Conservation (phyloP, 2,329 filamentous ascomycete species). For the Paraconiothyrium brasiliense region DNA sequence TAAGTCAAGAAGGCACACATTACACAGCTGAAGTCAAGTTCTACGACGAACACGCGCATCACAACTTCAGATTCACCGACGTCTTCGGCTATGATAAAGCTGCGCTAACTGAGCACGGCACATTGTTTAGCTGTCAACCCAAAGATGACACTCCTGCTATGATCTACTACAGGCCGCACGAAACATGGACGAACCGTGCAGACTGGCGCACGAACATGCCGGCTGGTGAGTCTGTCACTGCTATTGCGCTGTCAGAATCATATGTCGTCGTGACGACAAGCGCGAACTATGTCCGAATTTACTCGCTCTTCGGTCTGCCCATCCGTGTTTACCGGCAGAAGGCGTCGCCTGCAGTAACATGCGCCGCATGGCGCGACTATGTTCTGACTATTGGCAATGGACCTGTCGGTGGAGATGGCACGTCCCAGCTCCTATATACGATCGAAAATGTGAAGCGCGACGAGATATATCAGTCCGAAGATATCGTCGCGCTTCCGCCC, state of each 20-base stretch:
- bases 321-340: constrained; percentile 92
- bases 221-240: constrained; percentile 82
- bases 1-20: constrained; percentile 88
- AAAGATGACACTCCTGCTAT: constrained; percentile 70
- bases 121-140: constrained; percentile 84
- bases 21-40: constrained; percentile 97
- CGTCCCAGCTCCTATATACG: constrained; percentile 82
- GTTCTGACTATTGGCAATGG: constrained; percentile 97
- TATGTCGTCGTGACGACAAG: constrained; percentile 91
- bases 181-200: constrained; percentile 90
- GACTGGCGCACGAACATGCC: constrained; percentile 94
- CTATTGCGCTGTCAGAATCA: constrained; percentile 89
- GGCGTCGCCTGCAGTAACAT: constrained; percentile 87
- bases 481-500: constrained; percentile 84
- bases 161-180: constrained; percentile 96
- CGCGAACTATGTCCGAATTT: constrained; percentile 88
- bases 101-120: constrained; percentile 83
- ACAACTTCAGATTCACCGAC: constrained; percentile 97
- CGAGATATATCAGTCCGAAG: constrained; percentile 93
- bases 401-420: constrained; percentile 79
- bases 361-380: constrained; percentile 93
- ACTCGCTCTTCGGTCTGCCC: constrained; percentile 90
- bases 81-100: constrained; percentile 96
- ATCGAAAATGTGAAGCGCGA: constrained; percentile 95
- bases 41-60: constrained; percentile 90